Evolutionary conservation across 78 protist genomes (phyloP), one percentile per base, ranked within the genome.

Genomic region (Cyanophora paradoxa): DNA sequence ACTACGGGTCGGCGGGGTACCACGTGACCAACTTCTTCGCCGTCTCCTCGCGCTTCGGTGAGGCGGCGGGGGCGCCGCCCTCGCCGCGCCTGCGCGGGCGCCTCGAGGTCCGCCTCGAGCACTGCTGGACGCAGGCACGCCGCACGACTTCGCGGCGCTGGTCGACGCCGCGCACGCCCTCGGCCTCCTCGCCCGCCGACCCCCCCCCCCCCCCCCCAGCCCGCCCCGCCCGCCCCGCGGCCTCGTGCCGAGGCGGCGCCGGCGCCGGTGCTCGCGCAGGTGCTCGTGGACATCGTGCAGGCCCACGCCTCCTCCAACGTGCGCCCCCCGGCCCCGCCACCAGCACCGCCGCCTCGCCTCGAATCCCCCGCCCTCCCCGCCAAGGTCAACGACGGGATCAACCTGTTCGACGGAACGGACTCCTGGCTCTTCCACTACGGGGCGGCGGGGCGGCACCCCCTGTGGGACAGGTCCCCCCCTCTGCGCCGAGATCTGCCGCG

Each of bases 1-100:
- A 90, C 81, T 95, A 95, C 78, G 96, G 92, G 6, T 72, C 83
- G 8, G 90, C 89, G 48, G 95, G 94, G 0, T 93, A 91, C 79
- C 88, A 78, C 24, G 82, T 85, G 22, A 84, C 85, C 31, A 42
- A 72, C 8, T 77, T 56, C 37, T 79, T 85, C 40, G 74, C 85
- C 26, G 77, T 95, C 77, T 67, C 91, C 28, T 66, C 48, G 10
- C 65, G 87, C 19, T 71, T 22, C 66, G n/a, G n/a, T n/a, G n/a
- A n/a, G n/a, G n/a, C n/a, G n/a, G n/a, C n/a, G n/a, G n/a, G n/a
- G n/a, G n/a, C n/a, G n/a, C n/a, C n/a, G n/a, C n/a, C n/a, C n/a
- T n/a, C n/a, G n/a, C n/a, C n/a, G n/a, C n/a, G n/a, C n/a, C n/a
- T n/a, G n/a, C n/a, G n/a, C n/a, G n/a, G n/a, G n/a, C n/a, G n/a